Evolutionary conservation across 2,329 filamentous ascomycete species (phyloP), one percentile per base, ranked within the genome.

Genomic region (Ophiostoma pallidulum): DNA sequence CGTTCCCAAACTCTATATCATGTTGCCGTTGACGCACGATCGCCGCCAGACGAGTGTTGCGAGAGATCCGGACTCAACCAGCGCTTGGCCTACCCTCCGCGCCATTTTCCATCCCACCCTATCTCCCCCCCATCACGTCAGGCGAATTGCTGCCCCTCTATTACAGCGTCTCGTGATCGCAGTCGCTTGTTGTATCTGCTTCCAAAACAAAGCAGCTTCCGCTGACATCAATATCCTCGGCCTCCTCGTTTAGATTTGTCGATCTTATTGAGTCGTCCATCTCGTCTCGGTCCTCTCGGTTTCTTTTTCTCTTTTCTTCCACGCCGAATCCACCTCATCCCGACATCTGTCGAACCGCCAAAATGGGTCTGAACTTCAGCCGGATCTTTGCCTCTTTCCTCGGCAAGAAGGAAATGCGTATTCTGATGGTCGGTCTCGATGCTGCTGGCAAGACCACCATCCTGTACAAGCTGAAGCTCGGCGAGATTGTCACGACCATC

Each of bases 381-480:
- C 95, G 92, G 80, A 70, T 97, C 66, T 92, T 97, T 71, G 87
- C 94, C 68, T 82, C 84, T 75, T 80, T 97, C 71, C 95, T 88
- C 84, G 89, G 91, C 66, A 95, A 95, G 85, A 97, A 97, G 84
- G 92, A 98, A 82, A 98, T 98, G 92, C 84, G 92, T 78, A 96
- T 98, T 76, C 73, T 98, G 72, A 98, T 98, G 92, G 90, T 98
- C 62, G 92, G 92, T 80, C 83, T 98, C 64, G 92, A 98, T 72
- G 92, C 92, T 64, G 92, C 92, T 70, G 92, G 92, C 85, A 98
- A 98, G 82, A 98, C 92, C 65, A 98, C 92, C 62, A 98, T 98
- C 66, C 83, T 98, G 61, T 98, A 98, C 78, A 98, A 98, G 81
- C 83, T 98, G 70, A 98, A 98, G 82, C 86, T 98, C 65, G 91